Base-by-base conservation (phyloP, 2,329 filamentous ascomycete species). In the Aspergillus ibericus region DNA sequence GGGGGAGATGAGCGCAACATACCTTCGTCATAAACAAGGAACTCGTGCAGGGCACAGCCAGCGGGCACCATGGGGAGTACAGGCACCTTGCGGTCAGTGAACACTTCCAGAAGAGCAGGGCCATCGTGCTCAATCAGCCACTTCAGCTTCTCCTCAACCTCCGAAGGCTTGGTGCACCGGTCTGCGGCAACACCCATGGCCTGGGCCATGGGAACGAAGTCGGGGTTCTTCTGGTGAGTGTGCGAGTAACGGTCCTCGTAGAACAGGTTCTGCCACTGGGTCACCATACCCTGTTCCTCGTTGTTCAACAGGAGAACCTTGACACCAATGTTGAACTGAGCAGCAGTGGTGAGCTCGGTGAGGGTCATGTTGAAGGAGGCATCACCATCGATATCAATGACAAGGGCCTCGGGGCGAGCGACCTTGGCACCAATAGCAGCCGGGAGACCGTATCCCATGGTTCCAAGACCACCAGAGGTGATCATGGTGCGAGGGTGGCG, bases 361-460 rank as follows among this genome's bases (percentile, higher is more conserved):
- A 97, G 83, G 5, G 95, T 98, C 95, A 99, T 98, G 83, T 92
- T 91, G 82, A 99, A 98, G 3, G 93, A 97, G n/a, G 93, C 95
- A 75, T 98, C 95, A 62, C 95, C 95, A 74, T 99, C 95, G 70
- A 98, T 96, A 76, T 98, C 93, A 59, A 98, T 87, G 60, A 98
- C 93, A 52, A 96, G 85, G 61, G 90, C 87, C 53, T 96, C 90
- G 3, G 88, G 88, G 47, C 83, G 83, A 16, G 88, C 90, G 51
- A 96, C 93, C 83, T 97, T 97, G 70, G 92, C 93, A 63, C 95
- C 95, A 65, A 98, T 98, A 63, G 95, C 93, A 22, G 93, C 91
- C 22, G 95, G 95, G 44, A 99, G 86, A 73, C 95, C 95, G 78
- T 85, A 98, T 59, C 95, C 95, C 95, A 98, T 98, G 16, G 92